Percentiles rank a stretch among this genome's conserved stretches.
phyloP scores from a whole-genome alignment of 202 grass and related monocot genomes.

The Dendrocalamus latiflorus region DNA sequence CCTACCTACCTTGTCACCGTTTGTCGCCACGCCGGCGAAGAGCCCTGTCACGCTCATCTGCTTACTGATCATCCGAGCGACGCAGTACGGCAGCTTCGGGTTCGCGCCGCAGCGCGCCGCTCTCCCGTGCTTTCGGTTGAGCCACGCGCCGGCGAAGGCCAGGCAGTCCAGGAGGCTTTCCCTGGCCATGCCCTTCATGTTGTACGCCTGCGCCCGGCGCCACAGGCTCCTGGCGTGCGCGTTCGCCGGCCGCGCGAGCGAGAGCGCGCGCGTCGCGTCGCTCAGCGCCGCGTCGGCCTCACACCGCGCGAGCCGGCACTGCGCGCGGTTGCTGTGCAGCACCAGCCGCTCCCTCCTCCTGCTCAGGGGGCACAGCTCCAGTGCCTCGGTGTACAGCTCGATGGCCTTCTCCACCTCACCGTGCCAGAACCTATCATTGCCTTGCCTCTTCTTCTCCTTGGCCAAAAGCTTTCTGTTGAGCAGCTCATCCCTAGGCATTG shows the following conservation, averaged over 20 bases:
- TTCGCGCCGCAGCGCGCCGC: neutral
- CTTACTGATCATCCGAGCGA: slow-evolving; percentile 77
- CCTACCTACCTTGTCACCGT: neutral
- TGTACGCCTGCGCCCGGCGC: slow-evolving; percentile 77
- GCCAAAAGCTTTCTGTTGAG: slow-evolving; percentile 22
- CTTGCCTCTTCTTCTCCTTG: slow-evolving; percentile 63
- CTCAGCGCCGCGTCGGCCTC: slow-evolving; percentile 58
- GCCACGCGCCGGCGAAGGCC: slow-evolving; percentile 54
- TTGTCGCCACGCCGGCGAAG: slow-evolving; percentile 37
- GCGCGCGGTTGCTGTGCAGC: slow-evolving; percentile 79
- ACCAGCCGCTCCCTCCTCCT: slow-evolving; percentile 54
- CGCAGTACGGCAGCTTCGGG: slow-evolving; percentile 70
- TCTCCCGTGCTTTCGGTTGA: slow-evolving; percentile 24
- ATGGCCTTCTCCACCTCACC: slow-evolving; percentile 59
- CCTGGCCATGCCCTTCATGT: slow-evolving; percentile 88
- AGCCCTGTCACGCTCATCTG: slow-evolving; percentile 66
- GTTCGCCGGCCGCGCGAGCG: slow-evolving; percentile 59
- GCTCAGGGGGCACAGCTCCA: slow-evolving; percentile 51
- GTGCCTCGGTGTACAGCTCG: no score
- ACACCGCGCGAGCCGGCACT: slow-evolving; percentile 46
- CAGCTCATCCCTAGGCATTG: slow-evolving; percentile 42
- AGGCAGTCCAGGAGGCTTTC: slow-evolving; percentile 93
- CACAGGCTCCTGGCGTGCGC: slow-evolving; percentile 75
- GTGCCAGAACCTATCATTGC: slow-evolving; percentile 49
- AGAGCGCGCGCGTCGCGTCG: slow-evolving; percentile 78